Base-by-base conservation (phyloP, 805 yeast genomes). In the Saturnispora halmiae region DNA sequence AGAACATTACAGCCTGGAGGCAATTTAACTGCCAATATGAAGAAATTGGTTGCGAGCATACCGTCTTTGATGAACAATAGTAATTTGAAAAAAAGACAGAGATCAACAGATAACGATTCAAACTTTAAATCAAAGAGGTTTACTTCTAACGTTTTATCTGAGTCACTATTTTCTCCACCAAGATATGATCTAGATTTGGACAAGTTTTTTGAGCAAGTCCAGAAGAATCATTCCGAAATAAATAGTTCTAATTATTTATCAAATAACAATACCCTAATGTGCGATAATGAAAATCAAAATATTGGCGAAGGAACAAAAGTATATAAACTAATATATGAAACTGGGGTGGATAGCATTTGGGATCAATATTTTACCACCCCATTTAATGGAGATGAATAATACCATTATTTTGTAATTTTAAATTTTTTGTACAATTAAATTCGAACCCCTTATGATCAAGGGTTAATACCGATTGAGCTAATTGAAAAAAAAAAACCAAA, bases 281-380 rank as follows among this genome's bases (percentile, higher is more conserved):
- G n/a, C n/a, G 19, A 15, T n/a, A 8, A 31, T 18, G 5, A n/a
- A 3, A 34, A 36, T 26, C 15, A 28, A 24, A 14, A 22, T 22
- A 15, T 6, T 10, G 34, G 51, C 30, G 85, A 79, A 46, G 80
- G 79, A 4, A 70, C 68, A 45, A 63, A 66, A 38, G 69, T 78
- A 16, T 75, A 68, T 52, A 82, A 78, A 50, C 60, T 80, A 64
- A 70, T 80, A 45, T 72, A 69, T 50, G 80, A 73, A 53, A 72
- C 77, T 35, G 78, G 82, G 4, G 69, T 75, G 2, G 85, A 79
- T 41, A 65, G 77, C 20, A 77, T 79, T 26, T 79, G 85, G 82
- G 84, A 77, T 39, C 82, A 76, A 48, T 73, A 74, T 48, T 75
- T 77, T 52, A 60, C 63, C 1, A 52, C 55, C 15, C 50, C 54